Evolutionary conservation across 805 yeast genomes (phyloP).

Genomic region (Metschnikowia cerradonensis): DNA sequence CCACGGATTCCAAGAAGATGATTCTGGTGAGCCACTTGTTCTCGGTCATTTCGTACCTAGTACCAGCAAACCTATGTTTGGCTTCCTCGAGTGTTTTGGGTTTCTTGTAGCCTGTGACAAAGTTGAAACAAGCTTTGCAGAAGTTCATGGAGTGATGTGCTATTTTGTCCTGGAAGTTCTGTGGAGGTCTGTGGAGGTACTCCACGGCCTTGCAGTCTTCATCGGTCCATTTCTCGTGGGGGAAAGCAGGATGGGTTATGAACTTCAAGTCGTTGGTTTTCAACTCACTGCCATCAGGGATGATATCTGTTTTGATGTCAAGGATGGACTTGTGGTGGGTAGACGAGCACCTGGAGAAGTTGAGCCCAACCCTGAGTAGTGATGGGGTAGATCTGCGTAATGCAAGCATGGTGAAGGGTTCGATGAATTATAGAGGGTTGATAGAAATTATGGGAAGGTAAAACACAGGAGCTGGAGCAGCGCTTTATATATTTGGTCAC

Average conservation of each 20-base stretch:
- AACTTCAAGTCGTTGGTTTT: conserved; percentile 31
- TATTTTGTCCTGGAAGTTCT: conserved; percentile 44
- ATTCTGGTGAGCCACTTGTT: conserved; percentile 60
- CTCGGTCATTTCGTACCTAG: conserved; percentile 52
- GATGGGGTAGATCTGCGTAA: conserved; percentile 3
- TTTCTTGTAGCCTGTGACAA: conserved; percentile 61
- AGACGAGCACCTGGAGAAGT: background rate
- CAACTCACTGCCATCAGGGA: conserved; percentile 9
- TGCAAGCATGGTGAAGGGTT: conserved; percentile 3
- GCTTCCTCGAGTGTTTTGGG: conserved; percentile 36
- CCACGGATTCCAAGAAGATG: conserved; percentile 65
- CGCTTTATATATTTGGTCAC: background rate
- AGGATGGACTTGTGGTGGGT: conserved; percentile 3
- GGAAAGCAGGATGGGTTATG: conserved; percentile 39
- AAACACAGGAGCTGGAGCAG: no score
- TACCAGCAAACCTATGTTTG: conserved; percentile 29
- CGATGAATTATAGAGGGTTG: no score
- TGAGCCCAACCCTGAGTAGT: conserved; percentile 5
- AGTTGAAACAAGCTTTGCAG: conserved; percentile 52
- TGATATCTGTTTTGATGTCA: conserved; percentile 14
- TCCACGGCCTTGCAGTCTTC: conserved; percentile 36
- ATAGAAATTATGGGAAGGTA: no score
- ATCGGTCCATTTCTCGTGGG: conserved; percentile 30
- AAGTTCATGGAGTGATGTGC: conserved; percentile 46
- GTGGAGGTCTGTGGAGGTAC: conserved; percentile 51